Evolutionary conservation across 1,284 basidiomycete species (phyloP).

Genomic region (Melanopsichium pennsylvanicum): DNA sequence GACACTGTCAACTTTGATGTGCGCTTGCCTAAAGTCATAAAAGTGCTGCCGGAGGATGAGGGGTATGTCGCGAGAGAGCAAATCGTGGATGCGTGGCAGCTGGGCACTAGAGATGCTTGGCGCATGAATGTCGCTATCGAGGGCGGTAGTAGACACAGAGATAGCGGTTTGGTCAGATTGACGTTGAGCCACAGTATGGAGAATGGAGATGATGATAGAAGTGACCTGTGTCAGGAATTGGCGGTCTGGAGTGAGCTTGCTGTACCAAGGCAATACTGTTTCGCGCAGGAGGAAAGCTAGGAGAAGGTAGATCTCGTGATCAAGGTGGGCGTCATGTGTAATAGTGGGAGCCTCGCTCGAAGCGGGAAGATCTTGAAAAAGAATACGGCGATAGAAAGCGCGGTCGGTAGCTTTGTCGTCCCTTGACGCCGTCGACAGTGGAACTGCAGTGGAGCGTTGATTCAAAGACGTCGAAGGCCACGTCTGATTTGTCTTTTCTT

Average conservation of each 20-base stretch:
- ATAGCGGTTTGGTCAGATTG: background rate
- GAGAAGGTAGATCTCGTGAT: slow-evolving; percentile 45
- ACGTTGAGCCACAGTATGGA: slow-evolving; percentile 17
- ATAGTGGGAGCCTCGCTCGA: slow-evolving; percentile 9
- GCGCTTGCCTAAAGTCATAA: slow-evolving; percentile 27
- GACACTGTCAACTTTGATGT: slow-evolving; percentile 13
- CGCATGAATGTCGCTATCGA: slow-evolving; percentile 18
- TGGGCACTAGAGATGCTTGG: background rate
- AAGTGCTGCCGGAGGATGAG: slow-evolving; percentile 40
- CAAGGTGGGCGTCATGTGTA: slow-evolving; percentile 31
- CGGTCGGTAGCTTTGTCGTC: slow-evolving; percentile 19
- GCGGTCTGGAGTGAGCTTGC: slow-evolving; percentile 50
- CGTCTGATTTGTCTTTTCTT: background rate
- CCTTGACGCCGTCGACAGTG: background rate
- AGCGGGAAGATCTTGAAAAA: slow-evolving; percentile 32
- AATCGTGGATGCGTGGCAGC: slow-evolving; percentile 15
- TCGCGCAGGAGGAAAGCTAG: slow-evolving; percentile 46
- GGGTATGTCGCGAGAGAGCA: slow-evolving; percentile 40
- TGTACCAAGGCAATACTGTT: slow-evolving; percentile 54
- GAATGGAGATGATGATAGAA: slow-evolving; percentile 23
- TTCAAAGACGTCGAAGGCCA: background rate
- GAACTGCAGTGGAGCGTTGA: background rate
- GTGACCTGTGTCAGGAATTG: slow-evolving; percentile 44
- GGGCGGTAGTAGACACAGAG: background rate
- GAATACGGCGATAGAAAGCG: slow-evolving; percentile 41